Base-by-base conservation (phyloP, 2,329 filamentous ascomycete species). In the Penicillium sp. region DNA sequence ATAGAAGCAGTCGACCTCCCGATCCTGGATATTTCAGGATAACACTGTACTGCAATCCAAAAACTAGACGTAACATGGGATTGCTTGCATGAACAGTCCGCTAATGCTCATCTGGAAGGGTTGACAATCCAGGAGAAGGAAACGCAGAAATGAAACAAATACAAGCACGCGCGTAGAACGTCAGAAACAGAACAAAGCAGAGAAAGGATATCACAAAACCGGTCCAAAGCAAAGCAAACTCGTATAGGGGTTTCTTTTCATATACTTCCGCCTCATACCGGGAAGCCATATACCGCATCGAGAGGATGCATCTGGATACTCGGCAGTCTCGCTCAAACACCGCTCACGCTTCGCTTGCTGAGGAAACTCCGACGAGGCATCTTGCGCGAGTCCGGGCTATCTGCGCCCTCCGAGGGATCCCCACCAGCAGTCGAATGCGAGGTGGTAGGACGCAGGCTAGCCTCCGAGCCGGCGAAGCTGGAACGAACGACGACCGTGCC, bases 401-500 rank as follows among this genome's bases (percentile, higher is more conserved):
- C 68, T 17, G 53, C 33, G 11, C 53, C 36, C 11, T 62, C 61
- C 4, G 53, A 57, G 4, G 48, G 45, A 8, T 47, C 54, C 29
- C 54, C 57, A 4, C 57, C 58, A 1, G 51, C 47, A 6, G 57
- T 60, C 8, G 64, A 68, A 37, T 64, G 53, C 14, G 65, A 59
- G 1, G 66, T 69, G 4, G 57, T 56, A 8, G 67, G 66, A 14
- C 65, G 56, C 31, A 59, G 50, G 14, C 53, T 60, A 26, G 48
- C 43, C 31, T 80, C 83, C 1, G 73, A 68, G 0, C 68, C 8
- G 17, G 33, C 21, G 67, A 94, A 96, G 38, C 73, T 79, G 60
- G 84, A 93, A 70, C 81, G 84, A 32, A 96, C 63, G 0, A 80
- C 73, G 1, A 96, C 83, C 1, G 69, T 77, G 16, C 88, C 89